Conservation (phyloP, 768 basidiomycete genomes). For the Pleurotus cornucopiae region DNA sequence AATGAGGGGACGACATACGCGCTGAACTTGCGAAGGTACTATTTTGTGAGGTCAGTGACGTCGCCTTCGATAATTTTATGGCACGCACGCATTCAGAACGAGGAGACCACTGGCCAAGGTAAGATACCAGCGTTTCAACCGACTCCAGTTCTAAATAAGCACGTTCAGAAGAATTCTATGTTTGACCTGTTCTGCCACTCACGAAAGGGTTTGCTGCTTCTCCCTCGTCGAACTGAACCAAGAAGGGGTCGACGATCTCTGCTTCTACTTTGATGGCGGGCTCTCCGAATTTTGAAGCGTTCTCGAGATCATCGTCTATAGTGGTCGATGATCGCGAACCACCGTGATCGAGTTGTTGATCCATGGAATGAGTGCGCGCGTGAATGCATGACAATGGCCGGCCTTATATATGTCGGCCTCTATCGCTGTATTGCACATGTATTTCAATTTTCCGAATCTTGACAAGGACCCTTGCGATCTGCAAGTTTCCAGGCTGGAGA, state of each 20-base stretch:
- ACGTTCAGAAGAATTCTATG: not conserved
- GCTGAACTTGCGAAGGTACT: slow-evolving; percentile 65
- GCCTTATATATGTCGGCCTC: not conserved
- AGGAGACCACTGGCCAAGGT: slow-evolving; percentile 45
- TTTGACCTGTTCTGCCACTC: slow-evolving; percentile 10
- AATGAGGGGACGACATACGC: slow-evolving; percentile 24
- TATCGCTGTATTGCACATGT: not conserved
- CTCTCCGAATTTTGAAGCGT: not conserved
- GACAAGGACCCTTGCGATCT: not conserved
- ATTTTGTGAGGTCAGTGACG: slow-evolving; percentile 1
- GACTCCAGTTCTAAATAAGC: slow-evolving; percentile 46
- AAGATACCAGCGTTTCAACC: slow-evolving; percentile 42
- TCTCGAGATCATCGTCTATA: slow-evolving; percentile 9
- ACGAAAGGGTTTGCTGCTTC: slow-evolving; percentile 49
- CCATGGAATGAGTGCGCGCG: not conserved
- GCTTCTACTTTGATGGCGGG: slow-evolving; percentile 7
- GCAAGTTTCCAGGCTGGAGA: not conserved
- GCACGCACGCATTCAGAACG: slow-evolving; percentile 50
- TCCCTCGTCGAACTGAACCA: slow-evolving; percentile 29
- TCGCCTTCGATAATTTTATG: not conserved
- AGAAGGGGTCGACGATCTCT: slow-evolving; percentile 23
- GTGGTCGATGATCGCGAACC: slow-evolving; percentile 11
- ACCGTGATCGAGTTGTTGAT: not conserved
- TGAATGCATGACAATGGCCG: not conserved
- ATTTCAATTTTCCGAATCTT: not conserved